Percentiles rank a stretch among this genome's conserved stretches.
Conservation (phyloP, 805 yeast genomes). For the Monosporozyma yasuniensis region DNA sequence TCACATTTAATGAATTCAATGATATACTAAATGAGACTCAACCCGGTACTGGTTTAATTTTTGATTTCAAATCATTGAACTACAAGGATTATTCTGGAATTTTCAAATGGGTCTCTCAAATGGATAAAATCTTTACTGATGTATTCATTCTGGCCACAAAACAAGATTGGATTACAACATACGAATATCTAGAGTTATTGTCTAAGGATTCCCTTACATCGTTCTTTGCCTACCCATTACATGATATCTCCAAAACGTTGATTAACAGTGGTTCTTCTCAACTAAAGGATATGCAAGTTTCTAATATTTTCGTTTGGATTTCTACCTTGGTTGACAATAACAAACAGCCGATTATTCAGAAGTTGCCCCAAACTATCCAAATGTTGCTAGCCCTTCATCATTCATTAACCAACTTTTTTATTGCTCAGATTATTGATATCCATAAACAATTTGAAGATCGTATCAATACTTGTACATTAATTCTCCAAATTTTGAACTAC, state of each 20-base stretch:
- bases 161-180: slow-evolving; percentile 72
- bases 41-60: slow-evolving; percentile 26
- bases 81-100: slow-evolving; percentile 34
- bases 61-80: slow-evolving; percentile 11
- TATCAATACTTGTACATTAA: slow-evolving; percentile 55
- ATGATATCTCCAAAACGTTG: slow-evolving; percentile 10
- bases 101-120: slow-evolving; percentile 49
- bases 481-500: slow-evolving; percentile 57
- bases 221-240: slow-evolving; percentile 36
- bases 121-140: slow-evolving; percentile 54
- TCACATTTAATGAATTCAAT: slow-evolving; percentile 13
- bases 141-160: slow-evolving; percentile 40
- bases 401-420: slow-evolving; percentile 56
- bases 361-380: slow-evolving; percentile 60
- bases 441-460: slow-evolving; percentile 51
- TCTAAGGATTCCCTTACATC: slow-evolving; percentile 48
- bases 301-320: slow-evolving; percentile 66
- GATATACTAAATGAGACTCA: slow-evolving; percentile 6
- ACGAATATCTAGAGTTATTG: slow-evolving; percentile 64
- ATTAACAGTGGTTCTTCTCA: slow-evolving; percentile 19
- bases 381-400: slow-evolving; percentile 57
- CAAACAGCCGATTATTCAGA: neutral
- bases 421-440: slow-evolving; percentile 52
- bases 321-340: slow-evolving; percentile 41
- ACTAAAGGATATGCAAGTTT: slow-evolving; percentile 49